Evolutionary conservation across 169 alveolate genomes (phyloP).

Genomic region (Eimeria praecox): DNA sequence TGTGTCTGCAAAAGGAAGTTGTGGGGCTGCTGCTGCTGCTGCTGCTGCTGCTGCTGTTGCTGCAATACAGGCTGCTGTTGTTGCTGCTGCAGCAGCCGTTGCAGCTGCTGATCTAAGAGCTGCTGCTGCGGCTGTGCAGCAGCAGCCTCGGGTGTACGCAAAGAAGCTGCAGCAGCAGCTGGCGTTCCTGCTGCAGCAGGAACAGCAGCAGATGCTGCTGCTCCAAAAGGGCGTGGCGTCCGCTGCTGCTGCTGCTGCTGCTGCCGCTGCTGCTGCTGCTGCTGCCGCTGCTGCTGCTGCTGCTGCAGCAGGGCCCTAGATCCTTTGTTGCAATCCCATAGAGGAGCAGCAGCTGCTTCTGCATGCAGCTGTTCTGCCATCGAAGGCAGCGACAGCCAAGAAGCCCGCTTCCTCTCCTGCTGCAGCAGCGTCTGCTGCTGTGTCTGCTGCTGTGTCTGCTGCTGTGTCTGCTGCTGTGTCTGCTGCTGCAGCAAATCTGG

Average conservation of each 20-base stretch:
- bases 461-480: background rate
- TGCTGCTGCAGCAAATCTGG: background rate
- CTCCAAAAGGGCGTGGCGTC: conserved; percentile 5
- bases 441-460: background rate
- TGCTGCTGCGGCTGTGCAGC: conserved; percentile 40
- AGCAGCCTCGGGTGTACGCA: background rate
- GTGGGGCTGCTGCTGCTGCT: conserved; percentile 28
- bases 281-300: background rate
- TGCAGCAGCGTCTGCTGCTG: background rate
- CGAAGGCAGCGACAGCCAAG: background rate
- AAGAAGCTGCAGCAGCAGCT: background rate
- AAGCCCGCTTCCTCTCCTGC: conserved; percentile 16
- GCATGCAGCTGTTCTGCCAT: conserved; percentile 4
- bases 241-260: background rate
- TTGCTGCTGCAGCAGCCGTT: conserved; percentile 51
- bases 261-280: no score
- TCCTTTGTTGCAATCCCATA: background rate
- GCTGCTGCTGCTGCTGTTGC: conserved; percentile 36
- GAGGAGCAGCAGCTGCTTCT: background rate
- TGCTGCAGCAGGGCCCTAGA: background rate
- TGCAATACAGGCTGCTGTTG: background rate
- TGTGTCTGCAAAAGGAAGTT: background rate
- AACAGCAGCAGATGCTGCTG: conserved; percentile 32
- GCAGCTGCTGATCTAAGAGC: background rate
- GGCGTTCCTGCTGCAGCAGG: background rate